Evolutionary conservation across 768 basidiomycete genomes (phyloP).

Genomic region (Lentinula guzmanii): DNA sequence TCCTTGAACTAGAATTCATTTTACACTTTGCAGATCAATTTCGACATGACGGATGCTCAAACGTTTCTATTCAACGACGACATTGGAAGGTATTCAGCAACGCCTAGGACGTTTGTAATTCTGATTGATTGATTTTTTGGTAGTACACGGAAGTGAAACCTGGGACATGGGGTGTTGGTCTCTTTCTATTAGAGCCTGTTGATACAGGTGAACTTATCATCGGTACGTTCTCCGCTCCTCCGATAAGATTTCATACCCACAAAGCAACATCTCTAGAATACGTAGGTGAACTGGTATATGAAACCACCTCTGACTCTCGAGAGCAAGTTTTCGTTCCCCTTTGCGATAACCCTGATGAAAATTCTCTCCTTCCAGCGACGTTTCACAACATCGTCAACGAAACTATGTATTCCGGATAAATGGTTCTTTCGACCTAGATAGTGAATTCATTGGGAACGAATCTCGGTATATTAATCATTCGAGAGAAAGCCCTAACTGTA

Average conservation of each 20-base stretch:
- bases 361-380: slow-evolving; percentile 23
- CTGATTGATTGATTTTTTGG: slow-evolving; percentile 5
- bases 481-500: slow-evolving; percentile 34
- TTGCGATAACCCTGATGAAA: not conserved
- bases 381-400: slow-evolving; percentile 42
- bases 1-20: not conserved
- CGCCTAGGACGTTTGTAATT: not conserved
- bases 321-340: slow-evolving; percentile 31
- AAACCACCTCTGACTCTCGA: slow-evolving; percentile 42
- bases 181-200: slow-evolving; percentile 42
- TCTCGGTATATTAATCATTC: slow-evolving; percentile 67
- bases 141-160: slow-evolving; percentile 38
- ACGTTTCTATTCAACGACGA: slow-evolving; percentile 43
- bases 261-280: slow-evolving; percentile 42
- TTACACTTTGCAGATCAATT: not conserved
- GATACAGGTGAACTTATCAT: slow-evolving; percentile 40
- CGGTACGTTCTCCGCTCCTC: slow-evolving; percentile 24
- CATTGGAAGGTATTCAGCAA: slow-evolving; percentile 31
- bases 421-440: slow-evolving; percentile 41
- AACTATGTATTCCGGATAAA: slow-evolving; percentile 62
- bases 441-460: slow-evolving; percentile 49
- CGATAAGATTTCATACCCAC: not conserved
- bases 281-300: slow-evolving; percentile 53
- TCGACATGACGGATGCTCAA: slow-evolving; percentile 17
- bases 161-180: slow-evolving; percentile 47